Evolutionary conservation across 345 rosid species (phyloP).

Genomic region (Xanthoceras sorbifolium): DNA sequence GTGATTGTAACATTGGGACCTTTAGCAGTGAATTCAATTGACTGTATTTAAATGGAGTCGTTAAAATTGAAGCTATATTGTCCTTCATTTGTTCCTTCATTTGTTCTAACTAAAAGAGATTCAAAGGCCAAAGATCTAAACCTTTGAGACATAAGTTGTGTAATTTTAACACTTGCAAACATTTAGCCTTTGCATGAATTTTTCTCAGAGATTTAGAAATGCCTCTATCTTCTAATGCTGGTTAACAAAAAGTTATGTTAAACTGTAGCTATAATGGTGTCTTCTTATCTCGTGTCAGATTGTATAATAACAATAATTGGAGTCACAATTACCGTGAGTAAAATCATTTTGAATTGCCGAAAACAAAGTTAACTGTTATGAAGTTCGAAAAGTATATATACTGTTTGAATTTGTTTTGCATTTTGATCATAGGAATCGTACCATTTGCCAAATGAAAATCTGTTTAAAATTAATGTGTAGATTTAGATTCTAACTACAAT

Average conservation of each 20-base stretch:
- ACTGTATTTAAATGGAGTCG: not conserved
- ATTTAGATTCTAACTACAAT: not conserved
- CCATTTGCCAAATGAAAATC: not conserved
- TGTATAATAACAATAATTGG: not conserved
- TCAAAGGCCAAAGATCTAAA: not conserved
- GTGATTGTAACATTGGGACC: not conserved
- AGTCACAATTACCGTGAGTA: not conserved
- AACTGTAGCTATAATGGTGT: not conserved
- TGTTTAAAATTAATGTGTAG: slow-evolving; percentile 8
- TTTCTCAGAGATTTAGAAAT: not conserved
- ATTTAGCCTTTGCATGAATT: not conserved
- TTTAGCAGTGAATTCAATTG: not conserved
- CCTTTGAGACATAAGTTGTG: not conserved
- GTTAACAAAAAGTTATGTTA: not conserved
- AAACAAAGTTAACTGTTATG: not conserved
- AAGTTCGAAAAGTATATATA: not conserved
- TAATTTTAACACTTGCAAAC: too few relatives aligned
- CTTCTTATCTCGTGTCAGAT: not conserved
- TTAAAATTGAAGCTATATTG: not conserved
- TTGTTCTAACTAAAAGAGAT: not conserved
- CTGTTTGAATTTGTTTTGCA: not conserved
- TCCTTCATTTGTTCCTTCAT: too few relatives aligned
- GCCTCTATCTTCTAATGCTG: not conserved
- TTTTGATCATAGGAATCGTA: not conserved
- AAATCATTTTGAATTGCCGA: not conserved